Percentiles rank a stretch among this genome's conserved stretches.
Conservation (phyloP, 176 grass and related monocot species). For the Triticum timopheevii region DNA sequence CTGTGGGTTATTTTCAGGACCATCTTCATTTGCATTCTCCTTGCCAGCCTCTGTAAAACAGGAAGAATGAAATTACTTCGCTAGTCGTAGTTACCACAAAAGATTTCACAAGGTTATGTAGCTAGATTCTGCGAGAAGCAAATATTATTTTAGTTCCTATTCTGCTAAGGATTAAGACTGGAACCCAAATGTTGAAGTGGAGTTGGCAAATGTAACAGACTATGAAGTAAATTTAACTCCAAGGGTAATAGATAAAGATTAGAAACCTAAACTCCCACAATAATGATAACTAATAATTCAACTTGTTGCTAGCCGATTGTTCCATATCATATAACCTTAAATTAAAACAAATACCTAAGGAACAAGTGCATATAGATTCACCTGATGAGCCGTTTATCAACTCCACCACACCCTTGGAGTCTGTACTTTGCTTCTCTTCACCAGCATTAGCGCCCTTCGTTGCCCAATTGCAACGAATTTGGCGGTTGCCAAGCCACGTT, state of each 20-base stretch:
- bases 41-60: conserved; percentile 59
- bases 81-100: conserved; percentile 6
- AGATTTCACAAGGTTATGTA: background rate
- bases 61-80: background rate
- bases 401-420: conserved; percentile 72
- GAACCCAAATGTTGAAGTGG: background rate
- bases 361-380: conserved; percentile 33
- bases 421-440: conserved; percentile 82
- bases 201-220: background rate
- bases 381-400: conserved; percentile 69
- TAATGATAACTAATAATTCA: background rate
- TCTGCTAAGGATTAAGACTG: background rate
- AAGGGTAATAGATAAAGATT: background rate
- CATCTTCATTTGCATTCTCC: conserved; percentile 72
- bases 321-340: background rate
- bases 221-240: conserved; percentile 9
- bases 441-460: conserved; percentile 80
- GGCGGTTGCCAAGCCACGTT: conserved; percentile 86
- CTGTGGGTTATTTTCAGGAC: conserved; percentile 82
- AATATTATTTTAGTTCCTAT: background rate
- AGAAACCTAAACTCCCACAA: background rate
- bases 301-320: background rate
- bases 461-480: conserved; percentile 99
- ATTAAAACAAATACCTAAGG: background rate
- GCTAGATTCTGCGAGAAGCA: background rate